Evolutionary conservation across 2,329 filamentous ascomycete species (phyloP).

Genomic region (Aurifilum marmelostoma): DNA sequence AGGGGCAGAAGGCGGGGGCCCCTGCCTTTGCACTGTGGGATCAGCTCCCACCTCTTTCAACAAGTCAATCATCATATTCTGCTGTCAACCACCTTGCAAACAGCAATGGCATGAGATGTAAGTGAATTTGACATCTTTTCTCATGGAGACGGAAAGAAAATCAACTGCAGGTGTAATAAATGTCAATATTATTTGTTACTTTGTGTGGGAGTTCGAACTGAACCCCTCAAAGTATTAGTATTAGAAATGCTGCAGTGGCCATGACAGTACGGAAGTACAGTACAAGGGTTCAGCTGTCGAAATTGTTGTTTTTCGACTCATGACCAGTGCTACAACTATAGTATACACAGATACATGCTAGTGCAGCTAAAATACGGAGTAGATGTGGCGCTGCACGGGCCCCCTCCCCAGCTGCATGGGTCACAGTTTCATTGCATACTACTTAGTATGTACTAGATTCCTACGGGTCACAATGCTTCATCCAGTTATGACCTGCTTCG

Average conservation of each 20-base stretch:
- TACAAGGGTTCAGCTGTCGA: not conserved
- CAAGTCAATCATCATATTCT: not conserved
- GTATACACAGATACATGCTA: not conserved
- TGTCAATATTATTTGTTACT: no score
- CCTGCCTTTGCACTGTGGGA: not conserved
- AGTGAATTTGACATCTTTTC: no score
- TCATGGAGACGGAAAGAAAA: not conserved
- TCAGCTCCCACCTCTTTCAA: not conserved
- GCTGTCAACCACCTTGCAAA: not conserved
- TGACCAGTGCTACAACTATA: not conserved
- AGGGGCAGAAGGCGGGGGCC: slow-evolving; percentile 3
- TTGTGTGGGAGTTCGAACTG: not conserved
- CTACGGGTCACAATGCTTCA: not conserved
- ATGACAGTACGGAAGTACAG: no score
- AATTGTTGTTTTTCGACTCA: not conserved
- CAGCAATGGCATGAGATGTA: no score
- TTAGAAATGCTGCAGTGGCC: not conserved
- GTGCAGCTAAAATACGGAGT: not conserved
- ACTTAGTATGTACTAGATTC: not conserved
- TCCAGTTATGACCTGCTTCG: not conserved
- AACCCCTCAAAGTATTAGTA: not conserved
- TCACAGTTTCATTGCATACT: slow-evolving; percentile 2
- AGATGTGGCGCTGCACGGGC: slow-evolving; percentile 2
- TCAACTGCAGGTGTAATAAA: not conserved
- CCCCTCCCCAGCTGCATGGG: slow-evolving; percentile 3